Percentiles rank a stretch among this genome's conserved stretches.
These are phyloP conservation scores for Paraconiothyrium brasiliense DNA, from an alignment of 2,329 filamentous ascomycete species.

Conservation along the genomic window DNA sequence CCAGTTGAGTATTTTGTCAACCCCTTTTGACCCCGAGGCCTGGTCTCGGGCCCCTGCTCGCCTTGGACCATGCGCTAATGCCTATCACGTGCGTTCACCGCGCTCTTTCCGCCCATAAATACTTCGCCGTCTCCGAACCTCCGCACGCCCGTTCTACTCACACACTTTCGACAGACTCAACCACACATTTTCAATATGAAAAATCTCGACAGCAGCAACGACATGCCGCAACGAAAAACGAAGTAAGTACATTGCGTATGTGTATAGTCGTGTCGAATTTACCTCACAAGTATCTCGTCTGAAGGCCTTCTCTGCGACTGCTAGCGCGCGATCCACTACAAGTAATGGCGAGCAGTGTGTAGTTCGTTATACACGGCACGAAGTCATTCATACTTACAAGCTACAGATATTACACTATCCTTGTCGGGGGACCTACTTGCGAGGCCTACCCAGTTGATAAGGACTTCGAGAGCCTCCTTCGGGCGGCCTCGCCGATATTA, in stretches of 20 bases:
- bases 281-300: no score
- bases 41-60: background rate
- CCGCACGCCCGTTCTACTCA: background rate
- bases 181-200: background rate
- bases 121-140: background rate
- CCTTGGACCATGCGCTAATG: background rate
- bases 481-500: background rate
- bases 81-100: background rate
- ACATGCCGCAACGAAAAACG: no score
- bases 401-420: background rate
- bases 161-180: background rate
- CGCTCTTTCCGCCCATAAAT: background rate
- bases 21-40: background rate
- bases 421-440: background rate
- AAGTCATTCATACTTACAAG: background rate
- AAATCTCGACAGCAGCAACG: background rate
- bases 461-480: background rate
- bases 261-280: no score
- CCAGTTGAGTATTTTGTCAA: background rate
- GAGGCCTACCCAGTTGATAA: background rate
- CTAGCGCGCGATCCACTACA: background rate
- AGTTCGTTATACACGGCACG: background rate
- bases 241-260: no score
- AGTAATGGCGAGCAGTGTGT: background rate
- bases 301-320: no score